Conservation (phyloP, 495 filamentous ascomycete genomes). For the Xylaria venustula region DNA sequence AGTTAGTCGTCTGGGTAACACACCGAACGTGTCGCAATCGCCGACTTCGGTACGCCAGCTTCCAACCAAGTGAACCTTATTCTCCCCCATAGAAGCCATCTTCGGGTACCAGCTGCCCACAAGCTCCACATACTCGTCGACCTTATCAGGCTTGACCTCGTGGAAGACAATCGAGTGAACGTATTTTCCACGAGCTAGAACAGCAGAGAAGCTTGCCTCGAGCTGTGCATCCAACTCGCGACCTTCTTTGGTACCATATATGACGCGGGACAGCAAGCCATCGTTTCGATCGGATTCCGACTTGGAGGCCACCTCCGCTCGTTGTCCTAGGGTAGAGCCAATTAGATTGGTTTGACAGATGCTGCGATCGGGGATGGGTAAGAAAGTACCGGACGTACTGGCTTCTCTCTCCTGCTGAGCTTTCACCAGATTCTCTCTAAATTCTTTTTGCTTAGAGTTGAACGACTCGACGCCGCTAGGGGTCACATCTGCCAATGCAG, state of each 20-base stretch:
- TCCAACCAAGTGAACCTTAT: conserved; percentile 92
- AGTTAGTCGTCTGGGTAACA: conserved; percentile 19
- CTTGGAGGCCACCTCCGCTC: conserved; percentile 40
- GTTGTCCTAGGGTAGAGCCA: conserved; percentile 46
- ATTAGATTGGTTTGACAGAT: background rate
- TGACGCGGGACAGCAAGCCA: conserved; percentile 64
- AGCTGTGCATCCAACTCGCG: conserved; percentile 90
- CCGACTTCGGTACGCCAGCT: conserved; percentile 99
- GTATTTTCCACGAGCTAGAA: conserved; percentile 94
- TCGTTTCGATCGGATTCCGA: conserved; percentile 46
- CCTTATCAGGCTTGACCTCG: conserved; percentile 90
- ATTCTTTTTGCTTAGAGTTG: conserved; percentile 76
- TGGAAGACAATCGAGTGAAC: conserved; percentile 98
- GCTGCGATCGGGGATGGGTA: conserved; percentile 32
- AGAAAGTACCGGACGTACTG: conserved; percentile 63
- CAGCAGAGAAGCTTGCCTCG: conserved; percentile 89
- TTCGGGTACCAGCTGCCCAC: conserved; percentile 91
- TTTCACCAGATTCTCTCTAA: conserved; percentile 77
- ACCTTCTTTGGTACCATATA: conserved; percentile 95
- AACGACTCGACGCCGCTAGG: conserved; percentile 64
- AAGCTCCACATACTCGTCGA: conserved; percentile 89
- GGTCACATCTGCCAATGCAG: conserved; percentile 82
- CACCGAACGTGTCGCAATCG: conserved; percentile 96
- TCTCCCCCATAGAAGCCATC: conserved; percentile 75
- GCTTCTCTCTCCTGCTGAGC: conserved; percentile 79